These are phyloP conservation scores for Steccherinum ochraceum DNA, from an alignment of 768 basidiomycete species.

Conservation along the genomic window DNA sequence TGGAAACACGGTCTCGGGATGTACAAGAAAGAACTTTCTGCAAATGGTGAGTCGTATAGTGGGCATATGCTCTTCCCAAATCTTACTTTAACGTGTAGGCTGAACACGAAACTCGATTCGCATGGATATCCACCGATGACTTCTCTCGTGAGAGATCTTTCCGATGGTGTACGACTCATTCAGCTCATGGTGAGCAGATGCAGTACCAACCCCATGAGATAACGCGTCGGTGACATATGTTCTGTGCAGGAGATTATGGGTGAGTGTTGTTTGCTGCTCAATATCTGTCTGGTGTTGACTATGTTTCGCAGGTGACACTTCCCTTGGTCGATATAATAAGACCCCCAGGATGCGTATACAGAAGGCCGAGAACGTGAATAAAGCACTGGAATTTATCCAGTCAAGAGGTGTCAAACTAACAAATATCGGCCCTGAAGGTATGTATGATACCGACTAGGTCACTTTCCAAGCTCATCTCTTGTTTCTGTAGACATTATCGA, in stretches of 20 bases:
- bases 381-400: conserved; percentile 92
- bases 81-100: conserved; percentile 44
- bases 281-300: too few species aligned
- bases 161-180: conserved; percentile 92
- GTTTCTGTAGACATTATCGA: conserved; percentile 84
- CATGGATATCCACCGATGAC: conserved; percentile 83
- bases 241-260: conserved; percentile 90
- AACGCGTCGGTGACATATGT: background rate
- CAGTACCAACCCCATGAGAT: background rate
- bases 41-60: conserved; percentile 60
- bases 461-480: background rate
- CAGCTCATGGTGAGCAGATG: conserved; percentile 71
- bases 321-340: conserved; percentile 93
- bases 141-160: conserved; percentile 85
- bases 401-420: conserved; percentile 92
- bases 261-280: conserved; percentile 25
- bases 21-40: conserved; percentile 68
- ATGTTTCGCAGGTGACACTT: conserved; percentile 70
- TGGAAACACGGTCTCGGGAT: conserved; percentile 52
- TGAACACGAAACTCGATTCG: conserved; percentile 90
- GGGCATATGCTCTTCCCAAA: background rate
- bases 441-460: background rate
- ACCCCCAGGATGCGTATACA: conserved; percentile 89
- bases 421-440: conserved; percentile 96
- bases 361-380: conserved; percentile 97